Conservation (phyloP, 192 early-diverging fungal species). For the Podila epigama region DNA sequence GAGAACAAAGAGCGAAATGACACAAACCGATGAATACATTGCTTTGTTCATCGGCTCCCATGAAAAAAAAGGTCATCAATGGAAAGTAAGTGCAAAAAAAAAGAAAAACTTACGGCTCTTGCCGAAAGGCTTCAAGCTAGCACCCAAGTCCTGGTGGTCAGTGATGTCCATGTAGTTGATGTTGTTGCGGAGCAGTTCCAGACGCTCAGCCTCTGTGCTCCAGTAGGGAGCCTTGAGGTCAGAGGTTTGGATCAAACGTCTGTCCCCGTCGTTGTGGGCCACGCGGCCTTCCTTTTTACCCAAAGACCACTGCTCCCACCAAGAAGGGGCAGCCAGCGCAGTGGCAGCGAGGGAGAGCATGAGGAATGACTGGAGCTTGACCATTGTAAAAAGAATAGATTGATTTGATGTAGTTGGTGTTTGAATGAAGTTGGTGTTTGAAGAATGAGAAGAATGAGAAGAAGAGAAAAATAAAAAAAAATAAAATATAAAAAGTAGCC, state of each 20-base stretch:
- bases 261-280: conserved; percentile 10
- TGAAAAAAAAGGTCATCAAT: no score
- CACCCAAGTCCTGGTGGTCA: conserved; percentile 65
- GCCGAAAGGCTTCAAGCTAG: conserved; percentile 4
- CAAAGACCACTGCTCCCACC: conserved; percentile 37
- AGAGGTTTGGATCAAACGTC: conserved; percentile 47
- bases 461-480: background rate
- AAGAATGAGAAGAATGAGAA: background rate
- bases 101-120: conserved; percentile 16
- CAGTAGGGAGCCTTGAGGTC: conserved; percentile 61
- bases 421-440: background rate
- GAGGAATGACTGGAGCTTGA: conserved; percentile 46
- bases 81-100: no score
- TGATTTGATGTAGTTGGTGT: no score
- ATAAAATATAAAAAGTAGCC: background rate
- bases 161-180: conserved; percentile 91
- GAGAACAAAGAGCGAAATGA: background rate
- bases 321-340: conserved; percentile 37
- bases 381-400: no score
- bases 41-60: no score
- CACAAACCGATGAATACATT: background rate
- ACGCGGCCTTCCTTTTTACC: conserved; percentile 2
- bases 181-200: conserved; percentile 68
- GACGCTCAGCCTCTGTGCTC: conserved; percentile 68
- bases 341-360: conserved; percentile 33